Conservation (phyloP, 179 eudicot genomes). For the Silene noctiflora region DNA sequence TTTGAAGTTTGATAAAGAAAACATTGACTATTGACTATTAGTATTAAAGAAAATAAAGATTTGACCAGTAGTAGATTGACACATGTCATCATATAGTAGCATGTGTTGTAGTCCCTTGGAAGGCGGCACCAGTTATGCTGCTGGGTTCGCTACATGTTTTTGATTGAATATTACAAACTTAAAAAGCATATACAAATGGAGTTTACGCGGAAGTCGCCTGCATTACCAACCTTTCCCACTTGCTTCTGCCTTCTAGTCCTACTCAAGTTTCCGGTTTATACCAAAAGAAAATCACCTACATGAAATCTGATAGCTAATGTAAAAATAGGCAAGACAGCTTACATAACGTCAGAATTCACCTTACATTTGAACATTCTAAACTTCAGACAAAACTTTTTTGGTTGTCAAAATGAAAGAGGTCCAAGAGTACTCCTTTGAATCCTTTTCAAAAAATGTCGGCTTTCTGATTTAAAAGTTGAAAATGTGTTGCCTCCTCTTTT, state of each 20-base stretch:
- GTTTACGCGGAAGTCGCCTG: no score
- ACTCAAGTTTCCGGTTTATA: no score
- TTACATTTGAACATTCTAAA: neutral
- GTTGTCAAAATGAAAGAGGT: neutral
- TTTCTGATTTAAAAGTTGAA: neutral
- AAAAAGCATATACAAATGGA: no score
- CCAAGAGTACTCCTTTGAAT: neutral
- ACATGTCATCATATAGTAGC: neutral
- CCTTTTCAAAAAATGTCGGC: neutral
- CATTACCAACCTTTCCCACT: no score
- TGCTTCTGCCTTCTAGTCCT: no score
- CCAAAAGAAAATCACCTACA: no score
- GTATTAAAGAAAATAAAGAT: neutral
- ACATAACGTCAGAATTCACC: no score
- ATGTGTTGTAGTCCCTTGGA: neutral
- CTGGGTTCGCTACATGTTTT: neutral
- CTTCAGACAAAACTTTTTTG: neutral
- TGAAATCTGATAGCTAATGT: no score
- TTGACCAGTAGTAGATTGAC: neutral
- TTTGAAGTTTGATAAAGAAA: neutral
- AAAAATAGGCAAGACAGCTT: no score
- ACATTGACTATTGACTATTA: neutral
- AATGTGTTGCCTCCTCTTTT: neutral
- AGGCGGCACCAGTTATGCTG: neutral
- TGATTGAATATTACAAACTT: no score